phyloP scores from a whole-genome alignment of 1,139 yeast species.

The Suhomyces atakaporum region DNA sequence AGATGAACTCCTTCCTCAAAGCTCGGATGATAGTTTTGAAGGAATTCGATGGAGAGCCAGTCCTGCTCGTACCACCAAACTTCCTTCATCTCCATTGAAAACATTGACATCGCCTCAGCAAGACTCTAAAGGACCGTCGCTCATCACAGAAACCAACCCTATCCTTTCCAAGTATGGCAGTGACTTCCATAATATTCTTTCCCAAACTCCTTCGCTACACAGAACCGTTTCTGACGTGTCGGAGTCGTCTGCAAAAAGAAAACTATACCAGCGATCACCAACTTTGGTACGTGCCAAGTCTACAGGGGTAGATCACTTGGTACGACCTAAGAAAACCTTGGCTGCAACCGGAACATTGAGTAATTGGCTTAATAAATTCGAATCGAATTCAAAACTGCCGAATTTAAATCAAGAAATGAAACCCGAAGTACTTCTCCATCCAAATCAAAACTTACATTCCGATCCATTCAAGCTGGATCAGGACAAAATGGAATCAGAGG shows the following conservation, averaged over 20 bases:
- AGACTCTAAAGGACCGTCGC: slow-evolving; percentile 5
- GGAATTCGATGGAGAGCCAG: slow-evolving; percentile 47
- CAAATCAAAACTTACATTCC: not conserved
- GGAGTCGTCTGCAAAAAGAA: slow-evolving; percentile 12
- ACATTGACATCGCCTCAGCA: slow-evolving; percentile 19
- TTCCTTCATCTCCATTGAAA: slow-evolving; percentile 43
- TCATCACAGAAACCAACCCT: slow-evolving; percentile 34
- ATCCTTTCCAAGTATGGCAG: slow-evolving; percentile 44
- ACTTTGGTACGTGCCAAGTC: slow-evolving; percentile 34
- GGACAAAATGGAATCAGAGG: slow-evolving; percentile 22
- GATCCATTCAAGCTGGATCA: not conserved
- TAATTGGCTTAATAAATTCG: slow-evolving; percentile 40
- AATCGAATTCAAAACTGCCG: slow-evolving; percentile 13
- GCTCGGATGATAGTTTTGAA: slow-evolving; percentile 51
- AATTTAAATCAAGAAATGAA: not conserved
- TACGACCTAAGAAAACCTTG: slow-evolving; percentile 8
- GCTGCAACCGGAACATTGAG: slow-evolving; percentile 19
- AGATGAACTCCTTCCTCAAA: too few relatives aligned
- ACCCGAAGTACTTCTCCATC: too few relatives aligned
- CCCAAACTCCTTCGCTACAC: slow-evolving; percentile 27
- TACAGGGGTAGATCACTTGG: slow-evolving; percentile 23
- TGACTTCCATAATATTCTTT: slow-evolving; percentile 27
- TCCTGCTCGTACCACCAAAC: slow-evolving; percentile 21
- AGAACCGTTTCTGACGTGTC: slow-evolving; percentile 33
- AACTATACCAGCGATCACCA: slow-evolving; percentile 20